These are phyloP conservation scores for Didymellaceae sp. DNA, from an alignment of 2,329 filamentous ascomycete genomes.

Conservation along the genomic window DNA sequence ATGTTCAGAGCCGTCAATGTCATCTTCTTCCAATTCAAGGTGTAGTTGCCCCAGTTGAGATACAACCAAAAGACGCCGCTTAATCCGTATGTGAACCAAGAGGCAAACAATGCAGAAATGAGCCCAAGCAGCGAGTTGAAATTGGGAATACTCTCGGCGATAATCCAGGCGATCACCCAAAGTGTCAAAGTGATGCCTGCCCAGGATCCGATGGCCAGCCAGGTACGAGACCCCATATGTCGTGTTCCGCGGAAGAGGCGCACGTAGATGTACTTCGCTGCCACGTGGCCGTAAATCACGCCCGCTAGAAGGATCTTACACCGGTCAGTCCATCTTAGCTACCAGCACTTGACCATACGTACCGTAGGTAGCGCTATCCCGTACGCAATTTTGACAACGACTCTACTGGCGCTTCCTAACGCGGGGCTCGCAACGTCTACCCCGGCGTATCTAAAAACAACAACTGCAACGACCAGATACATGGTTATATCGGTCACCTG, in stretches of 20 bases:
- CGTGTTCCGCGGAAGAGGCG: constrained; percentile 67
- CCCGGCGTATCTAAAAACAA: constrained; percentile 72
- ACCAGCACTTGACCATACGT: background rate
- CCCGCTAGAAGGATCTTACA: constrained; percentile 68
- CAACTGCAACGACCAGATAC: constrained; percentile 70
- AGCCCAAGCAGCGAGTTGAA: constrained; percentile 70
- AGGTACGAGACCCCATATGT: constrained; percentile 29
- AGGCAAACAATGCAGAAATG: constrained; percentile 64
- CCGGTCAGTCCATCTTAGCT: background rate
- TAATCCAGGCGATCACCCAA: constrained; percentile 70
- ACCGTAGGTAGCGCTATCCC: constrained; percentile 69
- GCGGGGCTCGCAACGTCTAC: constrained; percentile 67
- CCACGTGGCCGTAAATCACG: constrained; percentile 69
- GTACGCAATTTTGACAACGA: constrained; percentile 70
- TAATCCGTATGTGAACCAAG: constrained; percentile 66
- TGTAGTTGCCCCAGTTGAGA: constrained; percentile 54
- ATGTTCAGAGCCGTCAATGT: constrained; percentile 53
- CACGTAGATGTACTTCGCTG: constrained; percentile 69
- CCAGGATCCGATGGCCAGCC: constrained; percentile 58
- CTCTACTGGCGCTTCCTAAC: constrained; percentile 63
- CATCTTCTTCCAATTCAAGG: constrained; percentile 52
- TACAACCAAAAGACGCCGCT: constrained; percentile 55
- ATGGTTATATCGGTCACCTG: constrained; percentile 65
- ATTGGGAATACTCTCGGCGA: constrained; percentile 71
- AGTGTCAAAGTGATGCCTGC: constrained; percentile 60